Conservation (phyloP, 176 grass and related monocot species). For the Oryza brachyantha region DNA sequence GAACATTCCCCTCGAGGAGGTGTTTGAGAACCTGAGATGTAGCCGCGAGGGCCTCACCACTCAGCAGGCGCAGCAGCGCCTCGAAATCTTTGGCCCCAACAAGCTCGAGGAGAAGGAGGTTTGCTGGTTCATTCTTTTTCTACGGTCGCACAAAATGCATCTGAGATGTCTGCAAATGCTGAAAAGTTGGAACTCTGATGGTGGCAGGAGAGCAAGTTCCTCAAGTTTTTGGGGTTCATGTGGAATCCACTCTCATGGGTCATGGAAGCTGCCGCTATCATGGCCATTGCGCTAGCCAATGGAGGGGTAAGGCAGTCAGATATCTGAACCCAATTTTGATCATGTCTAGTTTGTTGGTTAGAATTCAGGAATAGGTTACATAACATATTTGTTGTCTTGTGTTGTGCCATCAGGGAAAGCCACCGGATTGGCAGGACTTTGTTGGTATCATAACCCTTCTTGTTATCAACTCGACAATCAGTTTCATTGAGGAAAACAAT, state of each 20-base stretch:
- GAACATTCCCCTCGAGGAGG: slow-evolving; percentile 74
- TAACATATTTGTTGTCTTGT: background rate
- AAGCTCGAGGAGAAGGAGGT: slow-evolving; percentile 84
- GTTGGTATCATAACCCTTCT: slow-evolving; percentile 72
- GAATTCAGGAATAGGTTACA: background rate
- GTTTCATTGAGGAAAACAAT: slow-evolving; percentile 79
- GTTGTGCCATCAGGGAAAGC: slow-evolving; percentile 53
- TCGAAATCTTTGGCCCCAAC: slow-evolving; percentile 62
- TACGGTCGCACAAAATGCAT: too few relatives aligned
- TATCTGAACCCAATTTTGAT: background rate
- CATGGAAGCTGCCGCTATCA: slow-evolving; percentile 76
- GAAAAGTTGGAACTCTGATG: slow-evolving; percentile 9
- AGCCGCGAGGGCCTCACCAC: slow-evolving; percentile 46
- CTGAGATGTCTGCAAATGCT: background rate
- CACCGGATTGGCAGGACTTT: slow-evolving; percentile 83
- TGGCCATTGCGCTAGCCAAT: slow-evolving; percentile 75
- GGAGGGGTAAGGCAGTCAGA: slow-evolving; percentile 45
- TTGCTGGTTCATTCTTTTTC: background rate
- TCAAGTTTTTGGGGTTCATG: slow-evolving; percentile 86
- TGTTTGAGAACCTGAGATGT: slow-evolving; percentile 76
- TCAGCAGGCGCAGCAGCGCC: slow-evolving; percentile 49
- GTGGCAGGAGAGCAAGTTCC: slow-evolving; percentile 71
- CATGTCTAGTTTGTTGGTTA: background rate
- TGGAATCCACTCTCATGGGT: slow-evolving; percentile 87
- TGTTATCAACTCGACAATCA: slow-evolving; percentile 72